Conservation (phyloP, 129 eudicot genomes). For the Flaveria ramosissima region DNA sequence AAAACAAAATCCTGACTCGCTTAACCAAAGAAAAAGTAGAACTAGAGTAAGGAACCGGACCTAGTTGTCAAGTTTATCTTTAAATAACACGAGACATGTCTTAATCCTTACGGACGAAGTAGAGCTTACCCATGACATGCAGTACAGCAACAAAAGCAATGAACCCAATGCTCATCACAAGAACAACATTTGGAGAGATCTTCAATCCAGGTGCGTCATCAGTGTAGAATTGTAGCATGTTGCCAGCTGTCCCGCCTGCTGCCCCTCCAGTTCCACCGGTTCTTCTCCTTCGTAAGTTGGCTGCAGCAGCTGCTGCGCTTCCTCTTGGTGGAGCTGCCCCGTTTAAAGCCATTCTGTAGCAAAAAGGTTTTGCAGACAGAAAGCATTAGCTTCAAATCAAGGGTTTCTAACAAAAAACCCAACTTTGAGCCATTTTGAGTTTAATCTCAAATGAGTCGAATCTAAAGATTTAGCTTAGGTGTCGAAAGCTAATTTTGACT, state of each 20-base stretch:
- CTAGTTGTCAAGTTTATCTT: background rate
- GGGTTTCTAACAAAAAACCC: background rate
- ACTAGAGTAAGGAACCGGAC: background rate
- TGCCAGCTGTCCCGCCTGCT: constrained; percentile 19
- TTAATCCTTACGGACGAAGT: constrained; percentile 7
- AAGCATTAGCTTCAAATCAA: background rate
- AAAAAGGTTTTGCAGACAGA: background rate
- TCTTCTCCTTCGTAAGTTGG: constrained; percentile 13
- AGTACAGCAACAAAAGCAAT: constrained; percentile 14
- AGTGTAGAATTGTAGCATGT: constrained; percentile 16
- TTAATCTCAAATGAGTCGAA: background rate
- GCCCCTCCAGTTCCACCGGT: background rate
- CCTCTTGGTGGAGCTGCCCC: constrained; percentile 14
- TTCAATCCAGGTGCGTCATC: constrained; percentile 18
- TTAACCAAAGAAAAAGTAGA: background rate
- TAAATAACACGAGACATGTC: background rate
- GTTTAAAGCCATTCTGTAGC: constrained; percentile 12
- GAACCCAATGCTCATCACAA: constrained; percentile 16
- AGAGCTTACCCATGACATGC: constrained; percentile 20
- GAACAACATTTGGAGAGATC: constrained; percentile 17
- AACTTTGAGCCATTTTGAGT: too few relatives aligned
- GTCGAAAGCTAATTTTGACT: background rate
- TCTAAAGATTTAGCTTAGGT: background rate
- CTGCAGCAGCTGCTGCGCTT: constrained; percentile 15
- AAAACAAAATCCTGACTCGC: background rate